Evolutionary conservation across 208 protist species (phyloP), one percentile per base, ranked within the genome.

Genomic region (Acanthamoeba triangularis): DNA sequence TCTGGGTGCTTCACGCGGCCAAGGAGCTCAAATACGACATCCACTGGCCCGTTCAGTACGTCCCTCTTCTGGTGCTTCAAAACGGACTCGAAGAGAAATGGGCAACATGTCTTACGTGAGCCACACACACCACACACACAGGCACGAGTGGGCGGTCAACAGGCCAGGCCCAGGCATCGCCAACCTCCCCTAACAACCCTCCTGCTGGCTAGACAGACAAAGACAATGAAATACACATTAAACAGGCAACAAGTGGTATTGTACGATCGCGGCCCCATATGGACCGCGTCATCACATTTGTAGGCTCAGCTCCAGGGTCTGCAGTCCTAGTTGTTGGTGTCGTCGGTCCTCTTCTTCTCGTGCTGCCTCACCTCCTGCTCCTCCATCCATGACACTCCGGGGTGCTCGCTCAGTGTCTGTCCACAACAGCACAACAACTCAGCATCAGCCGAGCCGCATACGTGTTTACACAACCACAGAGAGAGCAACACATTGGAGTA

Each of bases 1-100:
- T 95, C 37, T 97, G 95, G 95, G 37, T 96, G 41, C 23, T 97
- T 8, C 78, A 85, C 49, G 92, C 92, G 13, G 96, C 96, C 5
- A 41, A 90, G 61, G 82, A 88, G 67, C 49, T 97, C 20, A 80
- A 67, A 18, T 16, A 95, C 25, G 61, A 97, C 35, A 61, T 96
- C 41, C 85, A 97, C 49, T 49, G 30, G 54, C 52, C 65, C 16
- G 54, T 96, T 0, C 96, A 97, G 88, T 97, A 97, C 59, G 54
- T 85, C 35, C 74, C 18, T 10, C 33, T 10, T 5, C 65, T 30
- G 7, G 65, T n/a, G 10, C 65, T 30, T 72, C 8, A 1, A 37
- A 16, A 41, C 37, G 37, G n/a, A 41, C 37, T 4, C 37, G 37
- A 41, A 41, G 3, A 41, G 37, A 41, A 4, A 3, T 8, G 2